Evolutionary conservation across 2,329 filamentous ascomycete genomes (phyloP), one percentile per base, ranked within the genome.

Genomic region (Aureobasidium uvarum): DNA sequence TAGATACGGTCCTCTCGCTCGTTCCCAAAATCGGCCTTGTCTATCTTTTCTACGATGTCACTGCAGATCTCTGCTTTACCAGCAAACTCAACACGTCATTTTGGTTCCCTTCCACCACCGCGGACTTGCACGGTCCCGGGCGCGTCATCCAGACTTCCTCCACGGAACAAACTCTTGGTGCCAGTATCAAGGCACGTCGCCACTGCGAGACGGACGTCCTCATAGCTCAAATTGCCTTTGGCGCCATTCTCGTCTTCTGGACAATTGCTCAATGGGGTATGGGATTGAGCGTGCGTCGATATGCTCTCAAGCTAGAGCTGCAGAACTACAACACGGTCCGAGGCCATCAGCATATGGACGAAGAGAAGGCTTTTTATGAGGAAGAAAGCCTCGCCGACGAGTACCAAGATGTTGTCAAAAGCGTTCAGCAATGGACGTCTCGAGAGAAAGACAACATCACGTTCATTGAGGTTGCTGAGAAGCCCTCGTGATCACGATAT

Each of bases 261-360:
- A 84, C 85, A 0, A 93, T 92, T 0, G 92, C 67, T 18, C 67
- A 68, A 20, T 68, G 65, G 67, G 55, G 55, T 8, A 55, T 66
- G 38, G 67, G 65, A 0, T 46, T 68, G 62, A 50, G 54, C 20
- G 48, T 68, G 33, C 45, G 67, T 5, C 28, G 64, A n/a, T 64
- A 66, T 28, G 67, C 67, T 13, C 33, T 68, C 41, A 64, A 43
- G 45, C 55, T 66, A n/a, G 67, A 68, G 33, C 16, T 66, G 25
- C 36, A 46, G 18, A 48, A 51, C 23, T 54, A 33, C 23, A 41
- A 28, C 14, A 20, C 36, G 5, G 18, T 8, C 7, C 38, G 56
- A 23, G 33, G 48, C 5, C n/a, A 48, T 5, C 23, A 59, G 5
- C 23, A 28, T 23, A 20, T 52, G 18, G 56, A 66, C 43, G 33